These are phyloP conservation scores for Eudorina sp. DNA, from an alignment of 139 green algal species.

Conservation along the genomic window DNA sequence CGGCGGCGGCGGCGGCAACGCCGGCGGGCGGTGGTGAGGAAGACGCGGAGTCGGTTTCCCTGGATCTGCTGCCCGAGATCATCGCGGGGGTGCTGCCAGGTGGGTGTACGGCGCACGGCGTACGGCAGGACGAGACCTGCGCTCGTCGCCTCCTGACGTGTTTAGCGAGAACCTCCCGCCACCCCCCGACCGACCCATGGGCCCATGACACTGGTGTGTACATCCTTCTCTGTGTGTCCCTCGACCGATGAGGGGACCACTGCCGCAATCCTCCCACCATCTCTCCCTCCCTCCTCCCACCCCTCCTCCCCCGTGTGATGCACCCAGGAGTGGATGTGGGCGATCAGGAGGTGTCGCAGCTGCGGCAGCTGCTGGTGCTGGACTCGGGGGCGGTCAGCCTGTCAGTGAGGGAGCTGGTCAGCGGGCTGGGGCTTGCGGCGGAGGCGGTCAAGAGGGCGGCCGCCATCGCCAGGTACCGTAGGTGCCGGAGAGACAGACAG, in stretches of 20 bases:
- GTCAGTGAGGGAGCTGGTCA: neutral
- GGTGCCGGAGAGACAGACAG: too few relatives aligned
- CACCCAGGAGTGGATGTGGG: neutral
- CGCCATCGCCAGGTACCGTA: neutral
- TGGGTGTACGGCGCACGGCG: neutral
- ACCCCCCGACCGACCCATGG: too few relatives aligned
- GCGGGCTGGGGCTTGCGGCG: neutral
- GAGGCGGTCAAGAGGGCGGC: constrained; percentile 15
- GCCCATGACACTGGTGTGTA: too few relatives aligned
- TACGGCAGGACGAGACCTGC: neutral
- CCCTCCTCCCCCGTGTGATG: too few relatives aligned
- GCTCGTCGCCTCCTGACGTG: too few relatives aligned
- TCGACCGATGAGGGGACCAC: too few relatives aligned
- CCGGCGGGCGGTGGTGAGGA: neutral
- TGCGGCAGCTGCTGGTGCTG: constrained; percentile 13
- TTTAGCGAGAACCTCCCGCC: too few relatives aligned
- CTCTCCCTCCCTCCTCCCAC: too few relatives aligned
- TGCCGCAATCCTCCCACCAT: too few relatives aligned
- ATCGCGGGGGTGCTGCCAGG: neutral
- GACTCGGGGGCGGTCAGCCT: neutral
- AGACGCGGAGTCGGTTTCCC: neutral
- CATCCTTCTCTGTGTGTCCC: too few relatives aligned
- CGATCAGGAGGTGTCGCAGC: neutral
- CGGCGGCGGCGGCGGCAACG: neutral
- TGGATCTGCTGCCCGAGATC: neutral